phyloP scores from a whole-genome alignment of 2,329 filamentous ascomycete species.

The Tolypocladium nubicola region DNA sequence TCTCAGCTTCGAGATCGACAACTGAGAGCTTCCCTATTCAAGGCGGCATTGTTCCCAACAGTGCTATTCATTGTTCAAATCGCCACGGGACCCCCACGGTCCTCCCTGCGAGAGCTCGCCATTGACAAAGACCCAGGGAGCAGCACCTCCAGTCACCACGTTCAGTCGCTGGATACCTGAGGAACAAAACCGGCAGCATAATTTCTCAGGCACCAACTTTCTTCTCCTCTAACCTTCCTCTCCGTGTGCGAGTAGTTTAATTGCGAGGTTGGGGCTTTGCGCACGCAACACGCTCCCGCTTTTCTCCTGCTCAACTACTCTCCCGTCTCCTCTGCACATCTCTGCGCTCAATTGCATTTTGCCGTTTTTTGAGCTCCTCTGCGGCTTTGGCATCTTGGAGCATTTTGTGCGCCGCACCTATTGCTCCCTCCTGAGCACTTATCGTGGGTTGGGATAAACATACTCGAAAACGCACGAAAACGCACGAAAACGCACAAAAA shows the following conservation, averaged over 20 bases:
- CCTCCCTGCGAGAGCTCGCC: not conserved
- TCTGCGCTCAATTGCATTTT: not conserved
- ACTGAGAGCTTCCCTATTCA: too few species aligned
- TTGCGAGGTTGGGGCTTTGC: not conserved
- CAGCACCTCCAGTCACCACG: not conserved
- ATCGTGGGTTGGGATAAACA: not conserved
- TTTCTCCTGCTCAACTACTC: not conserved
- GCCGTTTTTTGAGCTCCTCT: not conserved
- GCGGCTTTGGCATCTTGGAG: not conserved
- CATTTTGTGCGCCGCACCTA: too few species aligned
- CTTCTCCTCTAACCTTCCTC: not conserved
- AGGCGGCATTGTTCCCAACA: too few species aligned
- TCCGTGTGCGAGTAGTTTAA: not conserved
- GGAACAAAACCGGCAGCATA: not conserved
- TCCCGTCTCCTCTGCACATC: not conserved
- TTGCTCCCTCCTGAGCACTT: not conserved
- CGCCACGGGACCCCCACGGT: not conserved
- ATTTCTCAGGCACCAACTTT: not conserved
- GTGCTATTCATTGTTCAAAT: not conserved
- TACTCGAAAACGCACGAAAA: not conserved
- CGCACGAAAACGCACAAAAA: not conserved
- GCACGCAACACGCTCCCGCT: not conserved
- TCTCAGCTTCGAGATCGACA: not conserved
- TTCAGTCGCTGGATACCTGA: not conserved
- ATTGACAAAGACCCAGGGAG: not conserved